Conservation (phyloP, 768 basidiomycete species). For the Tylopilus sp. region DNA sequence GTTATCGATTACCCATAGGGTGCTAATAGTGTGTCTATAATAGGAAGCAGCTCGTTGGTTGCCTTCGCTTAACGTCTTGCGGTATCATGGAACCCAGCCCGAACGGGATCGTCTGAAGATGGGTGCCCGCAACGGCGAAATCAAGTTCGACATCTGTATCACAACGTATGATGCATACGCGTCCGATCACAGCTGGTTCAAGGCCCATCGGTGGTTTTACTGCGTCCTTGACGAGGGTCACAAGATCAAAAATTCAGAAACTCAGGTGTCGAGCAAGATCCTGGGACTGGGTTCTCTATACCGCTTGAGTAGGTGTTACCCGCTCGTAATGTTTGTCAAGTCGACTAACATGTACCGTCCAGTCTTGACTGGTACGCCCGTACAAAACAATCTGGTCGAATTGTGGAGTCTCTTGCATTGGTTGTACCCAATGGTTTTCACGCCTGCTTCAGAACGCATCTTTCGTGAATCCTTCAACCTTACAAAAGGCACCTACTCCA, state of each 20-base stretch:
- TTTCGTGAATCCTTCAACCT: conserved; percentile 57
- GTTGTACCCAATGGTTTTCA: conserved; percentile 56
- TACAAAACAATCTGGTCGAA: conserved; percentile 64
- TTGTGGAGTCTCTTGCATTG: conserved; percentile 55
- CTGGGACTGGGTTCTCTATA: conserved; percentile 55
- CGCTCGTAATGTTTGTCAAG: not conserved
- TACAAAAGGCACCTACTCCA: conserved; percentile 46
- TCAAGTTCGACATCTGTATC: conserved; percentile 47
- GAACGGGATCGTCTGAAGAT: conserved; percentile 57
- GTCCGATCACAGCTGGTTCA: conserved; percentile 59
- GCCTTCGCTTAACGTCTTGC: conserved; percentile 48
- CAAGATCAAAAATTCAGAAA: conserved; percentile 67
- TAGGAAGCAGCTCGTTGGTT: conserved; percentile 56
- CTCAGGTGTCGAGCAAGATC: conserved; percentile 48
- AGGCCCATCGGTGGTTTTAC: conserved; percentile 52
- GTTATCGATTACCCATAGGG: not conserved
- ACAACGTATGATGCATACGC: conserved; percentile 69
- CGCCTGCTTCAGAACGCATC: conserved; percentile 39
- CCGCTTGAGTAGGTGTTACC: conserved; percentile 44
- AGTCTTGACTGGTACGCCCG: conserved; percentile 73
- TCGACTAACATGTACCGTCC: not conserved
- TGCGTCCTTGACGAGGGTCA: conserved; percentile 68
- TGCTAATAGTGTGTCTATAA: conserved; percentile 1
- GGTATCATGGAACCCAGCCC: conserved; percentile 55
- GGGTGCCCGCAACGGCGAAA: conserved; percentile 35